Evolutionary conservation across 441 rosid species (phyloP).

Genomic region (Aquilaria agallochum): DNA sequence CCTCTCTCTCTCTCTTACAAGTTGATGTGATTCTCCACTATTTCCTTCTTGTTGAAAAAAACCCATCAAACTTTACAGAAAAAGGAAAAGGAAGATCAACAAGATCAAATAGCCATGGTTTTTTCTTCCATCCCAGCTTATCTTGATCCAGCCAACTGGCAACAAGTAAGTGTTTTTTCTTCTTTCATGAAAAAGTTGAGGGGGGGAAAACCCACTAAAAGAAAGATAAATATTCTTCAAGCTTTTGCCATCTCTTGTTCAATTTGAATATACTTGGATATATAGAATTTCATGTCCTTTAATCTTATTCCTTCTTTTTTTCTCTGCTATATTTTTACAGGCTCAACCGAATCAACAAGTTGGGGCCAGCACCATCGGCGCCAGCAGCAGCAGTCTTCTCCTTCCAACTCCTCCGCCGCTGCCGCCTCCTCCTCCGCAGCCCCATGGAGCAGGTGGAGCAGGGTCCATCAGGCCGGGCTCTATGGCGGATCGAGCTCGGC

Average conservation of each 20-base stretch:
- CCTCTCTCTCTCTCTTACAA: conserved; percentile 20
- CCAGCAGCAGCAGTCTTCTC: conserved; percentile 27
- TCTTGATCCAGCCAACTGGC: conserved; percentile 98
- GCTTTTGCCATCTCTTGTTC: conserved; percentile 43
- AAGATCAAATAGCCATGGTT: conserved; percentile 49
- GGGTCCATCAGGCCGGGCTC: conserved; percentile 84
- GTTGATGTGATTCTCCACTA: conserved; percentile 61
- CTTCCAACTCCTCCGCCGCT: conserved; percentile 43
- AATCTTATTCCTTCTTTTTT: neutral
- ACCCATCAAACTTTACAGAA: conserved; percentile 39
- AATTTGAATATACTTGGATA: conserved; percentile 52
- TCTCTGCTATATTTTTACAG: conserved; percentile 25
- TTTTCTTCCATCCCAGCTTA: conserved; percentile 83
- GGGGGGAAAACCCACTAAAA: conserved; percentile 4
- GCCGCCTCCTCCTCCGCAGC: conserved; percentile 44
- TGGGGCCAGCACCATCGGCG: conserved; percentile 9
- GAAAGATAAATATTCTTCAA: conserved; percentile 33
- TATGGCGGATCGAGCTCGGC: conserved; percentile 85
- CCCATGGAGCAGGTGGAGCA: conserved; percentile 46
- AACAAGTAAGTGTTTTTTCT: conserved; percentile 51
- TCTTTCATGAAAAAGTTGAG: conserved; percentile 20
- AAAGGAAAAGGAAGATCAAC: conserved; percentile 37
- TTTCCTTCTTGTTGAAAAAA: conserved; percentile 25
- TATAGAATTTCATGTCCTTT: conserved; percentile 32
- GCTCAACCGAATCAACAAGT: conserved; percentile 32